Evolutionary conservation across 352 stramenopile genomes (phyloP).

Genomic region (Globisporangium paddicum): DNA sequence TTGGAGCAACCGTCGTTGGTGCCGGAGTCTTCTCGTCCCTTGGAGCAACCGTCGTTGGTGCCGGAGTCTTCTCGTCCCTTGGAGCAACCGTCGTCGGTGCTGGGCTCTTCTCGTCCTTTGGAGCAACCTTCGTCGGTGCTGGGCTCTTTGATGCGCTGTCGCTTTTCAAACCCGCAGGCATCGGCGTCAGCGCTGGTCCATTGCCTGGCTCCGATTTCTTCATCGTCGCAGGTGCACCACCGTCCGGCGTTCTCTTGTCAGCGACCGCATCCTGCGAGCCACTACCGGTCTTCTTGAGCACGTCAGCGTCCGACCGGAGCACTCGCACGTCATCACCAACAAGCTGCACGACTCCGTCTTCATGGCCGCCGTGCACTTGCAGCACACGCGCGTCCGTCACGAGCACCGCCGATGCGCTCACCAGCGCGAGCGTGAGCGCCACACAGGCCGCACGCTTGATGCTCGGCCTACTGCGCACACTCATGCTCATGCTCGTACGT

Average conservation of each 20-base stretch:
- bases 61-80: neutral
- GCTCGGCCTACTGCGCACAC: neutral
- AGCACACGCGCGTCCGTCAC: neutral
- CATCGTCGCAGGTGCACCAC: slow-evolving; percentile 12
- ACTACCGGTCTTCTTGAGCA: neutral
- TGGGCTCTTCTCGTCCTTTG: neutral
- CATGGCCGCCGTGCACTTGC: neutral
- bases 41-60: neutral
- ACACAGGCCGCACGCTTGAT: slow-evolving; percentile 3
- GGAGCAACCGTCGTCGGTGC: neutral
- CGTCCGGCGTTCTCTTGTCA: slow-evolving; percentile 12
- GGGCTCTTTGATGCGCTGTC: neutral
- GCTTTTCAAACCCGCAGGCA: neutral
- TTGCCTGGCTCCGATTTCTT: slow-evolving; percentile 12
- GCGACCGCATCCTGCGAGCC: neutral
- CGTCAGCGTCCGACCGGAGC: neutral
- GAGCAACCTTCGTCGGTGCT: neutral
- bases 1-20: neutral
- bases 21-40: neutral
- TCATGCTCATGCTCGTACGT: neutral
- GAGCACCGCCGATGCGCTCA: neutral
- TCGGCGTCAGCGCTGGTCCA: neutral
- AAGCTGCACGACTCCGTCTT: neutral
- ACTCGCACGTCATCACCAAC: neutral
- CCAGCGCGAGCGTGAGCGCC: neutral